Conservation (phyloP, 78 protist species). For the Mastigamoeba balamuthi region DNA sequence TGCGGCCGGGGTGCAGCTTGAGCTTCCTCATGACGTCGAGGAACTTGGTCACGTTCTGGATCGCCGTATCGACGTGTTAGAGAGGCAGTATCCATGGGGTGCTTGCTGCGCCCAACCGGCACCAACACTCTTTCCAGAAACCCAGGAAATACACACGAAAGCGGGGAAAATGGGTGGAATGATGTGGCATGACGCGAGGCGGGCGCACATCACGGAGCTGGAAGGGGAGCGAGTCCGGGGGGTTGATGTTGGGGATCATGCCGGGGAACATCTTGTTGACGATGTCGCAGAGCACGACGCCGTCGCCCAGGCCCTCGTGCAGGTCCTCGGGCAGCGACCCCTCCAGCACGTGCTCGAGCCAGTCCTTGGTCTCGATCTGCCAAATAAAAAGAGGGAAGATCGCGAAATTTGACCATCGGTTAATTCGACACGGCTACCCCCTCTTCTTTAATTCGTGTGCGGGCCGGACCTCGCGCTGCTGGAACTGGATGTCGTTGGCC, state of each 20-base stretch:
- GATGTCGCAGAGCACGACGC: neutral
- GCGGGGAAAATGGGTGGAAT: no score
- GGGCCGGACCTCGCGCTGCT: no score
- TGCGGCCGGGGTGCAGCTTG: neutral
- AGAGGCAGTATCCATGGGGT: no score
- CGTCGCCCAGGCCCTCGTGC: neutral
- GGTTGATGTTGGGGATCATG: neutral
- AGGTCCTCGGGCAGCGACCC: neutral
- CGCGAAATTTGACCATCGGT: no score
- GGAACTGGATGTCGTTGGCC: neutral
- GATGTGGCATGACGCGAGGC: no score
- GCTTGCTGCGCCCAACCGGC: no score
- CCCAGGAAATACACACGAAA: no score
- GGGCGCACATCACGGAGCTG: neutral
- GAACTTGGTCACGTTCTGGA: neutral
- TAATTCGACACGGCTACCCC: no score
- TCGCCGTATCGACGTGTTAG: no score
- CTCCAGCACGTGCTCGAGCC: neutral
- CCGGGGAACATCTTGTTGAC: neutral
- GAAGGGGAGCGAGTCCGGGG: neutral
- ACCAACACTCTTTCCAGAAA: no score
- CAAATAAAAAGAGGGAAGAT: no score
- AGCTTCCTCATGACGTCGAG: neutral
- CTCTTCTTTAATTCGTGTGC: no score
- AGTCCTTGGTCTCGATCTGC: neutral